Base-by-base conservation (phyloP, 164 flowering plant species). In the Litsea cubeba region DNA sequence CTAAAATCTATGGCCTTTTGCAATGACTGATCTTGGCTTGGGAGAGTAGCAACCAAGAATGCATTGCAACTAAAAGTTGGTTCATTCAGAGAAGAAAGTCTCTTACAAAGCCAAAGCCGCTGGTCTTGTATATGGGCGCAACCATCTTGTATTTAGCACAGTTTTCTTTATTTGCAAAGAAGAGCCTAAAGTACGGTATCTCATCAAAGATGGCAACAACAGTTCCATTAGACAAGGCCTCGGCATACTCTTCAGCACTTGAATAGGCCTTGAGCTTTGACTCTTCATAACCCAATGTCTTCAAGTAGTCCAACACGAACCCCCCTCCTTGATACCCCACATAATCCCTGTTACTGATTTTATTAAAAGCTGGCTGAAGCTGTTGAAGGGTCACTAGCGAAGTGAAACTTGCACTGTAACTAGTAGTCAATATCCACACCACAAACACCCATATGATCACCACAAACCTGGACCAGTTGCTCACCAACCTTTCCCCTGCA, bases 401-500 rank as follows among this genome's bases (percentile, higher is more conserved):
- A 3, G 89, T 76, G 35, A 88, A 81, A 51, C 88, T 90, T 17
- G 91, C 91, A 0, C 87, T 84, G 75, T 88, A 90, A 64, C 84
- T 84, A 2, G 82, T 79, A 1, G 74, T 83, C 2, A 90, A 71
- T 2, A 88, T 76, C 11, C 82, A 77, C 23, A 85, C 87, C 12
- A 86, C 86, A 58, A 88, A 86, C 14, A 82, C 67, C 94, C 94
- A 90, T 46, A 88, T 67, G 22, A 81, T 71, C 65, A 86, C 75
- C 12, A 87, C 85, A 57, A 88, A 76, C 40, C 90, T 66, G 4
- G 85, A 69, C 69, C 80, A 70, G 78, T 83, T 84, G 77, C 81
- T 84, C 26, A 74, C 58, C 50, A 85, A 62, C 57, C 73, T 85
- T 73, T 88, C 88, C 68, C 72, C 91, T 88, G 82, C 71, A 78